Evolutionary conservation across 345 rosid species (phyloP), one percentile per base, ranked within the genome.

Genomic region (Pistacia vera): DNA sequence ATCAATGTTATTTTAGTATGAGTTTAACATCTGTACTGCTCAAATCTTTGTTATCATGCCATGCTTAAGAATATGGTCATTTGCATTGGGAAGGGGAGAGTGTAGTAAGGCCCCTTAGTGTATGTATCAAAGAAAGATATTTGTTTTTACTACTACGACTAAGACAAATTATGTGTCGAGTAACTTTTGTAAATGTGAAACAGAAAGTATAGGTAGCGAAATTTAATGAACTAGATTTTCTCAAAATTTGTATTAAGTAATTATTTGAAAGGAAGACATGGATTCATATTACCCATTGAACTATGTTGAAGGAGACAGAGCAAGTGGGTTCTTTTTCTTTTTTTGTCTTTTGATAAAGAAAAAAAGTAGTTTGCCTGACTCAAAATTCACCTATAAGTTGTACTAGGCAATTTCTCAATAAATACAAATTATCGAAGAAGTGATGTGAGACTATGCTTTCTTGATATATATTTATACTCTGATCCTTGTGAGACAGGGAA

Each of bases 401-500:
- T 22, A 22, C 38, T 10, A 25, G 36, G n/a, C n/a, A 48, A 48
- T 22, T 25, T 67, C 38, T 22, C 57, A 67, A 51, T 48, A 67
- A 67, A 28, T 11, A 14, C 11, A 20, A 22, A 66, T 46, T 25
- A 51, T 1, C 14, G 33, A 48, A 48, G 17, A 58, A 41, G 3
- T 2, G 12, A 7, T 10, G 35, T 46, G 11, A 25, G 58, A 72
- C 57, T 62, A 2, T 72, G 18, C 57, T 20, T 41, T 11, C 22
- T 41, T 66, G 20, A 64, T 49, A 1, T 11, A 14, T 49, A 20
- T 28, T 41, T 22, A 64, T 4, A 52, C 64, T 77, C 12, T 11
- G 56, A 17, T 60, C 22, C 57, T 10, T 63, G n/a, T 77, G 71
- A 66, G 71, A 80, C 93, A 93, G 99, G 97, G 97, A 96, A 88